These are phyloP conservation scores for Spergularia bocconei DNA, from an alignment of 148 eudicot genomes.

Conservation along the genomic window DNA sequence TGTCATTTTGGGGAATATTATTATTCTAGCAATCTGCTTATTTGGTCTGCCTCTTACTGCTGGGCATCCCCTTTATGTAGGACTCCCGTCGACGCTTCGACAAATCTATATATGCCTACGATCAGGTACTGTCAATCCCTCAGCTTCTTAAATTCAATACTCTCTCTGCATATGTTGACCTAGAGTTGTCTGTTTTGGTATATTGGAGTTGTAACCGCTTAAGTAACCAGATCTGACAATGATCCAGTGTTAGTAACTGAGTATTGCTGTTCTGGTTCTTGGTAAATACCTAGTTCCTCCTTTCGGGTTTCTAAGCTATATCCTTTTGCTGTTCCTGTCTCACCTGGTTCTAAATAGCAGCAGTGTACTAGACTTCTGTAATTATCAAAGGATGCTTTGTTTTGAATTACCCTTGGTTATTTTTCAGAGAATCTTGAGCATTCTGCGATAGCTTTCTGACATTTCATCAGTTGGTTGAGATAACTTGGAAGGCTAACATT, in stretches of 20 bases:
- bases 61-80: constrained; percentile 40
- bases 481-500: too few relatives aligned
- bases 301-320: too few relatives aligned
- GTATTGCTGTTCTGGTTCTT: constrained; percentile 5
- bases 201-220: background rate
- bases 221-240: background rate
- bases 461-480: too few relatives aligned
- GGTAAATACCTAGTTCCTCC: background rate
- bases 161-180: background rate
- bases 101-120: constrained; percentile 69
- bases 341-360: too few relatives aligned
- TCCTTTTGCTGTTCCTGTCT: too few relatives aligned
- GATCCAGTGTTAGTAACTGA: background rate
- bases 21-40: constrained; percentile 2
- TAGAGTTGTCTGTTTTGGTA: constrained; percentile 2
- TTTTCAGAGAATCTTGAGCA: too few relatives aligned
- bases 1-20: background rate
- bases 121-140: constrained; percentile 53
- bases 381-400: too few relatives aligned
- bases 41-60: constrained; percentile 2
- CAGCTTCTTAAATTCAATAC: background rate
- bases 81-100: constrained; percentile 85
- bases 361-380: too few relatives aligned
- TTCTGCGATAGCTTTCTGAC: too few relatives aligned
- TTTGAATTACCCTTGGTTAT: too few relatives aligned